These are phyloP conservation scores for Funneliformis mosseae DNA, from an alignment of 192 early-diverging fungal species.

Conservation along the genomic window DNA sequence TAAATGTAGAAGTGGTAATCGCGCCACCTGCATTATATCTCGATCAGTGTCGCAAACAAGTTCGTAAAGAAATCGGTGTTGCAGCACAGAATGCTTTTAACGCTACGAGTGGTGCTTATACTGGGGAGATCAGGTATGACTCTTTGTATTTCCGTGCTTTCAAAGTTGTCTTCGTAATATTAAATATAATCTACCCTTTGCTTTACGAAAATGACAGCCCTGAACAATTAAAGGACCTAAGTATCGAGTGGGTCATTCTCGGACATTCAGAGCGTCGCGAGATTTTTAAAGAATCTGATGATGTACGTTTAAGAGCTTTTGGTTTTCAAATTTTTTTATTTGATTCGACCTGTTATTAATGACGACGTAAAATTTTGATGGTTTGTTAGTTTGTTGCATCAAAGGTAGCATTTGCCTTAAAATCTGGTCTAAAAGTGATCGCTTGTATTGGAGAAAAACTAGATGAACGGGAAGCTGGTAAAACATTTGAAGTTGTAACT, in stretches of 20 bases:
- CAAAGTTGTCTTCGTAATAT: background rate
- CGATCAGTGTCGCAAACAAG: conserved; percentile 70
- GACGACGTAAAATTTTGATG: background rate
- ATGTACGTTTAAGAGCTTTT: conserved; percentile 47
- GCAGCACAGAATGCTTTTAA: conserved; percentile 95
- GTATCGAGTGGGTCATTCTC: conserved; percentile 93
- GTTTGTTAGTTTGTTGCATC: conserved; percentile 69
- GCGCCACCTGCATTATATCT: conserved; percentile 94
- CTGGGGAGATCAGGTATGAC: conserved; percentile 87
- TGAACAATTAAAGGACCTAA: conserved; percentile 95
- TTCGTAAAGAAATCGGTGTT: conserved; percentile 85
- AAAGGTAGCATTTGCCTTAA: conserved; percentile 88
- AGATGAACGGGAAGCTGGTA: conserved; percentile 88
- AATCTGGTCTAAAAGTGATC: conserved; percentile 87
- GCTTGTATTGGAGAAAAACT: conserved; percentile 97
- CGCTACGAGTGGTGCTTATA: conserved; percentile 90
- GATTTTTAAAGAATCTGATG: conserved; percentile 86
- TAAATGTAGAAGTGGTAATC: conserved; percentile 87
- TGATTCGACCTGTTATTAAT: background rate
- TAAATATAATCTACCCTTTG: background rate
- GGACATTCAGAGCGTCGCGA: conserved; percentile 99
- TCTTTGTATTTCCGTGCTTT: background rate
- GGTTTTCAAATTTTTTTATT: background rate
- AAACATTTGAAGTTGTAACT: conserved; percentile 85
- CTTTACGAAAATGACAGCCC: conserved; percentile 48